These are phyloP conservation scores for Pyrenophora tritici-repentis DNA, from an alignment of 2,329 filamentous ascomycete genomes.

Conservation along the genomic window DNA sequence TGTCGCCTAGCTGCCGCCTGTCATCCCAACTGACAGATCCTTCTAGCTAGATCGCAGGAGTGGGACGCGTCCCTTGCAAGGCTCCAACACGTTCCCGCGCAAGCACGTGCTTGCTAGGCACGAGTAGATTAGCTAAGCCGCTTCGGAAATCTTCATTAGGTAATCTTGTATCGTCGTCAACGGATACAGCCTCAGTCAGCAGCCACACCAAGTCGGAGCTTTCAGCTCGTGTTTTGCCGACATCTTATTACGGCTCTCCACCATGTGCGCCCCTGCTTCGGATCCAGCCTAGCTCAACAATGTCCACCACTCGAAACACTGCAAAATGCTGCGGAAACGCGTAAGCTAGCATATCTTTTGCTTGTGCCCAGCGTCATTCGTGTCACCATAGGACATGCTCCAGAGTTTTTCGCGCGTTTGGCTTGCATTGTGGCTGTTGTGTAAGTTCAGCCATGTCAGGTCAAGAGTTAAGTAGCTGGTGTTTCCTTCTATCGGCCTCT, in stretches of 20 bases:
- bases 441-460: slow-evolving; percentile 5
- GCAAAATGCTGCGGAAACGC: slow-evolving; percentile 24
- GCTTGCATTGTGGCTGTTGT: slow-evolving; percentile 10
- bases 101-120: slow-evolving; percentile 8
- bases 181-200: slow-evolving; percentile 4
- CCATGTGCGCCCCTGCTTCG: slow-evolving; percentile 13
- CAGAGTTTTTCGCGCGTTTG: slow-evolving; percentile 10
- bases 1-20: slow-evolving; percentile 5
- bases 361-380: slow-evolving; percentile 19
- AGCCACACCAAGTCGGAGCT: slow-evolving; percentile 21
- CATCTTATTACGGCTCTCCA: slow-evolving; percentile 40
- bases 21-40: background rate
- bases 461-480: slow-evolving; percentile 8
- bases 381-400: slow-evolving; percentile 16
- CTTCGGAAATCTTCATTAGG: background rate
- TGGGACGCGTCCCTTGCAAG: slow-evolving; percentile 6
- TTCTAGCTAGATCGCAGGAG: background rate
- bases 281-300: slow-evolving; percentile 11
- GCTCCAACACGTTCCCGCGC: slow-evolving; percentile 3
- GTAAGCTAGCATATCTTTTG: slow-evolving; percentile 25
- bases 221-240: slow-evolving; percentile 32
- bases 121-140: too few species aligned
- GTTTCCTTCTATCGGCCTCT: background rate
- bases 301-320: slow-evolving; percentile 25
- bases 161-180: slow-evolving; percentile 5